phyloP scores from a whole-genome alignment of 371 early-diverging fungal species.

The Actinomortierella wolfii region DNA sequence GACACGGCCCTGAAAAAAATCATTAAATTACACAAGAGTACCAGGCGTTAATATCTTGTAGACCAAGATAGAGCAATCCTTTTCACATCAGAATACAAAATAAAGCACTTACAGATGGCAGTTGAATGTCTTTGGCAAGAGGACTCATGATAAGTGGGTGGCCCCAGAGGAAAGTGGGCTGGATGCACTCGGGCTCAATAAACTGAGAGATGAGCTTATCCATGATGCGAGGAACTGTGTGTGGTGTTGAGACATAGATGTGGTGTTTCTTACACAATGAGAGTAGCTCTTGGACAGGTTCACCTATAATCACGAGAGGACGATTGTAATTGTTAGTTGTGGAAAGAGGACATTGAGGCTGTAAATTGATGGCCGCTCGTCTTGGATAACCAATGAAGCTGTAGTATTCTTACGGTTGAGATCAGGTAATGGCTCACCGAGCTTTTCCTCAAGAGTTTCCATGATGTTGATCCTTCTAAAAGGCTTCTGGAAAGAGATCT shows the following conservation, averaged over 20 bases:
- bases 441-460: slow-evolving; percentile 61
- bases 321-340: slow-evolving; percentile 25
- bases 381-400: too few species aligned
- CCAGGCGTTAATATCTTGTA: not conserved
- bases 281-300: slow-evolving; percentile 48
- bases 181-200: slow-evolving; percentile 90
- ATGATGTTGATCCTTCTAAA: slow-evolving; percentile 85
- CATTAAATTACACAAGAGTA: not conserved
- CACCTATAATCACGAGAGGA: slow-evolving; percentile 26
- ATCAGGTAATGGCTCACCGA: slow-evolving; percentile 57
- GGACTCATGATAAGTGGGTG: slow-evolving; percentile 96
- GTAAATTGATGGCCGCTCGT: too few species aligned
- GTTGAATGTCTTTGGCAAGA: slow-evolving; percentile 78
- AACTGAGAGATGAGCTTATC: slow-evolving; percentile 91
- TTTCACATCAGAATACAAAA: slow-evolving; percentile 5
- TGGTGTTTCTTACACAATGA: slow-evolving; percentile 55
- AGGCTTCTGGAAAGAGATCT: slow-evolving; percentile 76
- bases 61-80: not conserved
- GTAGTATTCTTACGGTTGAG: slow-evolving; percentile 46
- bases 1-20: slow-evolving; percentile 44
- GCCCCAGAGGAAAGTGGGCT: slow-evolving; percentile 93
- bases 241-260: slow-evolving; percentile 67
- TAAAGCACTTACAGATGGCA: slow-evolving; percentile 25
- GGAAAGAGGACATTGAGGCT: slow-evolving; percentile 13
- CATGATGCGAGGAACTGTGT: slow-evolving; percentile 81